Base-by-base conservation (phyloP, 2,329 filamentous ascomycete genomes). In the Fusarium sp. region DNA sequence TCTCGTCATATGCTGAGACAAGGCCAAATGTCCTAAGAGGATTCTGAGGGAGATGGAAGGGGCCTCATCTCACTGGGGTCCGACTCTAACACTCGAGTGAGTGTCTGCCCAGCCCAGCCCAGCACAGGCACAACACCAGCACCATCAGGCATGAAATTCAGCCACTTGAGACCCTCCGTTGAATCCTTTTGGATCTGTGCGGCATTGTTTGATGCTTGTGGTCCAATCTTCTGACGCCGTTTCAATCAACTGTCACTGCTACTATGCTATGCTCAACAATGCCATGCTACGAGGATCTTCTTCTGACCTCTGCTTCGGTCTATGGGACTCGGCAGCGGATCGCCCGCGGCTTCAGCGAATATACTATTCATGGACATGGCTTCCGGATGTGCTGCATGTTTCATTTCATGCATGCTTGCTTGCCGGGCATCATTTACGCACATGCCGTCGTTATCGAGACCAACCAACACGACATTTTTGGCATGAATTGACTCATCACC, bases 31-130 rank as follows among this genome's bases (percentile, higher is more conserved):
- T 53, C 54, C 59, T 44, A 50, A 50, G 36, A 31, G 29, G 18
- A 49, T n/a, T 68, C 62, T 74, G 71, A 71, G 67, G 75, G 75
- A 76, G 71, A 75, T 77, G 70, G 72, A 69, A 77, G 75, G 75
- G 73, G 73, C 53, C 58, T 65, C 46, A 54, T 53, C 31, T 41
- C 49, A n/a, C 49, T 41, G 54, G 56, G 54, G 57, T 52, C 38
- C 11, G 25, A 45, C 25, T 52, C 44, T 49, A 45, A 71, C 54
- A 46, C 17, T 47, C 25, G 17, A 35, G 22, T 38, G 38, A 36
- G 45, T 25, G 35, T 39, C 49, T 53, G 33, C 22, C n/a, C 31
- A 35, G 17, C 22, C n/a, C 31, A 35, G 17, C 31, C 47, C 33
- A 9, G 49, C 49, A 39, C 49, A 53, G 49, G 22, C 33, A 27